These are phyloP conservation scores for Erodium maritimum DNA, from an alignment of 345 rosid genomes.

Conservation along the genomic window DNA sequence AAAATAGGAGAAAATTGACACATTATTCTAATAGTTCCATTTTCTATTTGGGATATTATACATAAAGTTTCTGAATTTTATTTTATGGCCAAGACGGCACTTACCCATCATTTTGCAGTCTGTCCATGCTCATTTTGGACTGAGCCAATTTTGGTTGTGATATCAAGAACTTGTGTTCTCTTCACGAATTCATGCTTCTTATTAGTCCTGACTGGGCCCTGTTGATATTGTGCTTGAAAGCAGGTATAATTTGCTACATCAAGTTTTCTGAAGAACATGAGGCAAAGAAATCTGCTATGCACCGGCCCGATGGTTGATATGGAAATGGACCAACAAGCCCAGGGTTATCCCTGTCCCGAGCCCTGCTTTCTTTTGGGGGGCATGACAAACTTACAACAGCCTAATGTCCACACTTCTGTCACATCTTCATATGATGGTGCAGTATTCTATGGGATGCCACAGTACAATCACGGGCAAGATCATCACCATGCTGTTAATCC, in stretches of 20 bases:
- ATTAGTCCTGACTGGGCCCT: not conserved
- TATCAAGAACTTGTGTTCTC: no score
- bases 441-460: conserved; percentile 33
- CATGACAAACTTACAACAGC: conserved; percentile 30
- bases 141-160: no score
- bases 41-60: no score
- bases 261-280: conserved; percentile 28
- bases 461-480: conserved; percentile 37
- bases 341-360: conserved; percentile 26
- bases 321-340: conserved; percentile 44
- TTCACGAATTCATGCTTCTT: not conserved
- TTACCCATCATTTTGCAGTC: no score
- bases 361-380: conserved; percentile 40
- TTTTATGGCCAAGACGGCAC: no score
- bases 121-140: no score
- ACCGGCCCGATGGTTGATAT: no score
- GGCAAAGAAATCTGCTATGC: conserved; percentile 41
- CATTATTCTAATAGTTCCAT: no score
- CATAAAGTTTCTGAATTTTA: no score
- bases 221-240: conserved; percentile 2
- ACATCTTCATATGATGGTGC: conserved; percentile 34
- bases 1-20: no score
- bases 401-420: conserved; percentile 33
- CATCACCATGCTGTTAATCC: no score
- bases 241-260: conserved; percentile 18